Percentiles rank a stretch among this genome's conserved stretches.
phyloP scores from a whole-genome alignment of 2,329 filamentous ascomycete genomes.

The Aphanocladium album region DNA sequence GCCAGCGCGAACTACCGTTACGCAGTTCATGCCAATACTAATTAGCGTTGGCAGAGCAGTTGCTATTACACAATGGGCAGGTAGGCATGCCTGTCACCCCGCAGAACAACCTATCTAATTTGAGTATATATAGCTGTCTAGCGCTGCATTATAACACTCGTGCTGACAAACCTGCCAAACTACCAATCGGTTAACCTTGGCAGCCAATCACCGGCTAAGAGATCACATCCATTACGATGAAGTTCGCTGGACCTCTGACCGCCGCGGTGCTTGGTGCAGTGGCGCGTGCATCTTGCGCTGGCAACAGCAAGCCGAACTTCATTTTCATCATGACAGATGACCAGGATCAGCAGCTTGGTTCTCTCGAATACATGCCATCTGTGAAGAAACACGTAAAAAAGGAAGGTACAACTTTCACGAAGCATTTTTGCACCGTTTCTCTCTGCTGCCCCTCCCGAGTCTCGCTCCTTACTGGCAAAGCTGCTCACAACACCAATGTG shows the following conservation, averaged over 20 bases:
- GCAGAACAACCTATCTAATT: neutral
- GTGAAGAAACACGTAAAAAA: constrained; percentile 50
- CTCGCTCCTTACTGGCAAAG: constrained; percentile 51
- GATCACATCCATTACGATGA: neutral
- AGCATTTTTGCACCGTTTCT: constrained; percentile 60
- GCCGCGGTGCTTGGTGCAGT: neutral
- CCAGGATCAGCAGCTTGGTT: constrained; percentile 58
- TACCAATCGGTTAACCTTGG: neutral
- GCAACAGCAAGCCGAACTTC: constrained; percentile 46
- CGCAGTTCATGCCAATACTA: no score
- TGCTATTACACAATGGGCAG: neutral
- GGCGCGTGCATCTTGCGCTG: neutral
- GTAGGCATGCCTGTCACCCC: neutral
- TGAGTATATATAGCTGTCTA: neutral
- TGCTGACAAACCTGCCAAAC: constrained; percentile 2
- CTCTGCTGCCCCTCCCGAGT: constrained; percentile 62
- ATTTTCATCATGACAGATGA: constrained; percentile 64
- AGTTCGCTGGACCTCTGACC: neutral
- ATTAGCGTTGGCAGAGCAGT: neutral
- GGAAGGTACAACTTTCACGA: constrained; percentile 52
- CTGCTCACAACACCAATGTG: constrained; percentile 61
- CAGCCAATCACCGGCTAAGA: neutral
- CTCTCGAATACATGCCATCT: constrained; percentile 52
- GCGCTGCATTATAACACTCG: neutral
- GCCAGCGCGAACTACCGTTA: no score